Conservation (phyloP, 441 rosid species). For the Adansonia gregorii region DNA sequence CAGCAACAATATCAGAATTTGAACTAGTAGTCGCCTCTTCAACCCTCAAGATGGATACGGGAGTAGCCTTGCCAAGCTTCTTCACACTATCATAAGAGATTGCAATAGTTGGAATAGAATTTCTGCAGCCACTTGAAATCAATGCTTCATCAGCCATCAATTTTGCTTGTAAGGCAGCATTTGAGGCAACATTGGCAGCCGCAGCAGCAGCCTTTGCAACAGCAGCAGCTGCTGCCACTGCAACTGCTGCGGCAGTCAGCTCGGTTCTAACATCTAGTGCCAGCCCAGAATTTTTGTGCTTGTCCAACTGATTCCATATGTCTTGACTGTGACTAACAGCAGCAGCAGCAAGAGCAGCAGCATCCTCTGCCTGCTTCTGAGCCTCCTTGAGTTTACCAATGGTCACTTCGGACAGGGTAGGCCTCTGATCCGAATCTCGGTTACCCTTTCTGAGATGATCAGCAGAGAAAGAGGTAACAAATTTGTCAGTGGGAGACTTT, state of each 20-base stretch:
- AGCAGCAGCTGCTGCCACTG: conserved; percentile 87
- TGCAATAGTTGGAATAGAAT: conserved; percentile 38
- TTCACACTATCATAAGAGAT: conserved; percentile 40
- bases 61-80: conserved; percentile 50
- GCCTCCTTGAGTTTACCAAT: conserved; percentile 72
- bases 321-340: conserved; percentile 72
- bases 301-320: conserved; percentile 75
- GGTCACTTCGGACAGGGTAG: conserved; percentile 66
- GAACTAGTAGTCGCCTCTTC: conserved; percentile 58
- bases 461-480: conserved; percentile 42
- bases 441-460: conserved; percentile 45
- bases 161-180: conserved; percentile 95
- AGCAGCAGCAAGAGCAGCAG: conserved; percentile 75
- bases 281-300: conserved; percentile 60
- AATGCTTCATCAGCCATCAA: conserved; percentile 90
- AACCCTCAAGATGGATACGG: conserved; percentile 66
- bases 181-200: conserved; percentile 89
- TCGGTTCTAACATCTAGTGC: conserved; percentile 62
- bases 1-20: conserved; percentile 69
- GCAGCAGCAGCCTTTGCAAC: conserved; percentile 99
- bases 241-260: conserved; percentile 81
- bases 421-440: conserved; percentile 44
- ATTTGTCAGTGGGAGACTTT: conserved; percentile 49
- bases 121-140: conserved; percentile 36
- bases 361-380: conserved; percentile 78